phyloP scores from a whole-genome alignment of 352 stramenopile genomes.

The Chrysophaeum taylorii region DNA sequence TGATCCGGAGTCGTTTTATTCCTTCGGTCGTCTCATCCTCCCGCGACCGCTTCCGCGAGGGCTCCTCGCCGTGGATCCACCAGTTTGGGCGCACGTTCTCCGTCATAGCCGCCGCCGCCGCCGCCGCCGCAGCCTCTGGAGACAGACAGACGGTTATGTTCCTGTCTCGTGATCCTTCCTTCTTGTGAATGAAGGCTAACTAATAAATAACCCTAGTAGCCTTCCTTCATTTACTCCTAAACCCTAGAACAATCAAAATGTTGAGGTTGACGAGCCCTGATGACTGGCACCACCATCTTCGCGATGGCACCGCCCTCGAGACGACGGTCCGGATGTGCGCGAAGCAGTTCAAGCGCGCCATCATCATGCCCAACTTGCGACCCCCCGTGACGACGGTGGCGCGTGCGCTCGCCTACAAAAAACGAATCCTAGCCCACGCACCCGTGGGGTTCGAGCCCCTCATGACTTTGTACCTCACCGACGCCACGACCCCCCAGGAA shows the following conservation, averaged over 20 bases:
- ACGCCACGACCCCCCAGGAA: slow-evolving; percentile 89
- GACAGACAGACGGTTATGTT: no score
- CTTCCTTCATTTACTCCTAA: slow-evolving; percentile 21
- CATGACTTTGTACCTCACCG: slow-evolving; percentile 96
- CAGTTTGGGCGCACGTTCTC: no score
- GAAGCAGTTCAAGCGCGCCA: slow-evolving; percentile 48
- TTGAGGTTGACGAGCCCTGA: slow-evolving; percentile 63
- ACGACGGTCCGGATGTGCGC: slow-evolving; percentile 35
- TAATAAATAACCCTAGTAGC: slow-evolving; percentile 6
- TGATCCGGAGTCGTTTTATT: no score
- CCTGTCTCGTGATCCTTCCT: no score
- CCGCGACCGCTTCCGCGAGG: no score
- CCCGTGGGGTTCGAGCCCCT: slow-evolving; percentile 78
- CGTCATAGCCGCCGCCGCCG: no score
- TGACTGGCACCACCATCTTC: slow-evolving; percentile 95
- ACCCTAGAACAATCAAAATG: slow-evolving; percentile 16
- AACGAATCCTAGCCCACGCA: slow-evolving; percentile 76
- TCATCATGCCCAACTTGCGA: slow-evolving; percentile 98
- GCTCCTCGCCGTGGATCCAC: no score
- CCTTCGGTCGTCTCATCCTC: no score
- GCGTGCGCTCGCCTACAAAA: slow-evolving; percentile 84
- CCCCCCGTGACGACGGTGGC: slow-evolving; percentile 88
- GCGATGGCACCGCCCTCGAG: slow-evolving; percentile 70
- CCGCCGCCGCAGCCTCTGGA: no score
- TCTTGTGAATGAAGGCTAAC: background rate